These are phyloP conservation scores for Pythium angustatum DNA, from an alignment of 352 stramenopile species.

Conservation along the genomic window DNA sequence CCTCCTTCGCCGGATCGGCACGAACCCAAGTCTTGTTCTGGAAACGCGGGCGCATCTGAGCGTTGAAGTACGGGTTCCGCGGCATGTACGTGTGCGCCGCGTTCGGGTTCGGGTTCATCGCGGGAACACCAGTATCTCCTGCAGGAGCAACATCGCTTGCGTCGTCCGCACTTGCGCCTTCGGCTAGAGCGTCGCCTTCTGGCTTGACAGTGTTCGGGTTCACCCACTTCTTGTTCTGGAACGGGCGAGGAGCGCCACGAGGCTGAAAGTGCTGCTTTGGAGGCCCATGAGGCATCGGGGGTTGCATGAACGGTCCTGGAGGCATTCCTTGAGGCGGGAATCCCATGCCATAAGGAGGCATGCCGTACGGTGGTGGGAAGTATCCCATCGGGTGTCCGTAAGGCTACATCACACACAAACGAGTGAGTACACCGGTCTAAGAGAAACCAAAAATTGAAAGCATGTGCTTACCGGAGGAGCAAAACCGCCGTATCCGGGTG, in stretches of 20 bases:
- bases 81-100: constrained; percentile 47
- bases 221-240: constrained; percentile 84
- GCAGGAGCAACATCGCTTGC: background rate
- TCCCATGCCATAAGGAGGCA: constrained; percentile 77
- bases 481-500: constrained; percentile 64
- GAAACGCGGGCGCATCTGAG: constrained; percentile 79
- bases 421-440: constrained; percentile 7
- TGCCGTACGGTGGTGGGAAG: constrained; percentile 67
- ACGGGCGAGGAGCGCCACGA: constrained; percentile 54
- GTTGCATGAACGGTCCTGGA: constrained; percentile 28
- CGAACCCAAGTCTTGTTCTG: constrained; percentile 90
- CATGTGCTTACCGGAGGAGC: constrained; percentile 45
- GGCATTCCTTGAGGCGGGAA: constrained; percentile 63
- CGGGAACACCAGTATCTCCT: constrained; percentile 4
- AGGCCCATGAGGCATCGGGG: constrained; percentile 28
- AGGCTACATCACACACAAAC: constrained; percentile 38
- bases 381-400: constrained; percentile 71
- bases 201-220: constrained; percentile 75
- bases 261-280: constrained; percentile 28
- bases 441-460: background rate
- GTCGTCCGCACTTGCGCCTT: constrained; percentile 20
- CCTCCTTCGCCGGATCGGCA: constrained; percentile 65
- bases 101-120: constrained; percentile 34
- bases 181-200: constrained; percentile 36
- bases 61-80: constrained; percentile 66